Conservation (phyloP, 2,329 filamentous ascomycete genomes). For the Rhynchosporium graminicola region DNA sequence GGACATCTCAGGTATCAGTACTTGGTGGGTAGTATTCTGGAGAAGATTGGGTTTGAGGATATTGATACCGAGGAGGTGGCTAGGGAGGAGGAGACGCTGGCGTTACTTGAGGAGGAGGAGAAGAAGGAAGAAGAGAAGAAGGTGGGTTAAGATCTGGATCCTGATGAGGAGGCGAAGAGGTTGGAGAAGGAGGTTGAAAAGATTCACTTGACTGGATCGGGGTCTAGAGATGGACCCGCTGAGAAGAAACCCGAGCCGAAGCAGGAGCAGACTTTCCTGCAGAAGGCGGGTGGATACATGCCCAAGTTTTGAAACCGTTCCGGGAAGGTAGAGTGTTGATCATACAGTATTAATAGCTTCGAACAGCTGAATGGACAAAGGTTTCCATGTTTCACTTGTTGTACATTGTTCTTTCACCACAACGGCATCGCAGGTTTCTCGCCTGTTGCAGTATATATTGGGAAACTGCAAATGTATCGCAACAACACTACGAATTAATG, state of each 20-base stretch:
- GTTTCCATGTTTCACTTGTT: neutral
- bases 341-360: neutral
- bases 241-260: conserved; percentile 33
- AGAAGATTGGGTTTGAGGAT: conserved; percentile 65
- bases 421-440: too few relatives aligned
- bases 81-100: conserved; percentile 47
- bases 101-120: conserved; percentile 46
- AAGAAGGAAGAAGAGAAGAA: conserved; percentile 42
- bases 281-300: conserved; percentile 33
- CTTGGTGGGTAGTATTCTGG: conserved; percentile 65
- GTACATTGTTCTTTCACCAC: too few relatives aligned
- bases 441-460: too few relatives aligned
- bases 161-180: conserved; percentile 41
- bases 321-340: neutral
- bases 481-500: too few relatives aligned
- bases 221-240: conserved; percentile 38
- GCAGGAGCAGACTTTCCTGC: conserved; percentile 33
- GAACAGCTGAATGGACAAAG: conserved; percentile 4
- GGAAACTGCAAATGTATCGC: too few relatives aligned
- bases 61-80: conserved; percentile 47
- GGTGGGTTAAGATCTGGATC: conserved; percentile 32
- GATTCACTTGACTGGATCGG: conserved; percentile 22
- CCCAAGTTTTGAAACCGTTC: conserved; percentile 18
- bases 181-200: conserved; percentile 36
- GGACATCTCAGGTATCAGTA: conserved; percentile 72